Base-by-base conservation (phyloP, 345 rosid species). In the Adansonia digitata region DNA sequence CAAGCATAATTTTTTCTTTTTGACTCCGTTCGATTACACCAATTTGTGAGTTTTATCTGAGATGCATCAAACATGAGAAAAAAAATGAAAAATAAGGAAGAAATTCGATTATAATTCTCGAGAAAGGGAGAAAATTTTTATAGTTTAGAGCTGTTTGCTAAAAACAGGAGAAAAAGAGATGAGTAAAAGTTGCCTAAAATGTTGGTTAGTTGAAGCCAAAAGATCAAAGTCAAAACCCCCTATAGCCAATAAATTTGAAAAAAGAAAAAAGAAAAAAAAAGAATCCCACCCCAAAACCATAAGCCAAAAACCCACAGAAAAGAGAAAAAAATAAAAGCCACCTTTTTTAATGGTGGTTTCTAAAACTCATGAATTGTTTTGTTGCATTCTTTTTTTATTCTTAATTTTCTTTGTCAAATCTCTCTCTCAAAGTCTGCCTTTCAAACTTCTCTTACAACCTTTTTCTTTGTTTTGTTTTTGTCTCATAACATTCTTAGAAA, bases 221-320 rank as follows among this genome's bases (percentile, higher is more conserved):
- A 71, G 72, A 84, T 86, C 86, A 83, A 83, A 79, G 89, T 82
- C 82, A 82, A 84, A 77, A 77, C 80, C 77, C 64, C 78, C 78
- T 75, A 60, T 75, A 40, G 52, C 73, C 69, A 81, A 78, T 31
- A 72, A 82, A 74, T 77, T 57, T 71, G 68, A 27, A 72, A 77
- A 73, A 27, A 17, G 39, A 63, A 26, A 67, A 77, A 76, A 71
- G 70, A 15, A 62, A 7, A 59, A 24, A 55, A 69, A 8, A 62
- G 11, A 43, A 40, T 56, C 39, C 66, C 62, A 69, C 37, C 73
- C 53, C 29, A 31, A 57, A 75, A 35, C 69, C 9, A 75, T 42
- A 71, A 45, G 60, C 51, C 26, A 40, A 65, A 65, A 65, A 40
- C 79, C 69, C 69, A 42, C 40, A 34, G 70, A 39, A 37, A 68